Percentiles rank a stretch among this genome's conserved stretches.
Conservation (phyloP, 257 asterid genomes). For the Primulina eburnea region DNA sequence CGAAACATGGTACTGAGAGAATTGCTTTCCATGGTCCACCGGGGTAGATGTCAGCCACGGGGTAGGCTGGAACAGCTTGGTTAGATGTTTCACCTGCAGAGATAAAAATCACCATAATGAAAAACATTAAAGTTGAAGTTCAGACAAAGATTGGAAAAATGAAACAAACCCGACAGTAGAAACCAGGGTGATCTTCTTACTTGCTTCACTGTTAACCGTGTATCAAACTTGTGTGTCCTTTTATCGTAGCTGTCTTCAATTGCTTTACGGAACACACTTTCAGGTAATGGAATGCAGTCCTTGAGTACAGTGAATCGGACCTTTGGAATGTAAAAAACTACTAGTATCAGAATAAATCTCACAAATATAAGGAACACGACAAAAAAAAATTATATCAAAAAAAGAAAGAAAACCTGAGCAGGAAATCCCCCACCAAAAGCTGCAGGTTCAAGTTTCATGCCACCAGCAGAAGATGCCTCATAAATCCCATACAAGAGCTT, state of each 20-base stretch:
- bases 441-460: constrained; percentile 80
- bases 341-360: constrained; percentile 17
- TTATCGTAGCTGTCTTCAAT: constrained; percentile 69
- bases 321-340: constrained; percentile 33
- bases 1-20: constrained; percentile 28
- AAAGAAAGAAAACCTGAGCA: constrained; percentile 63
- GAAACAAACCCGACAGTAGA: not conserved
- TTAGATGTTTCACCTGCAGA: constrained; percentile 55
- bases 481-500: constrained; percentile 81
- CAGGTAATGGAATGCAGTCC: constrained; percentile 83
- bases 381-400: not conserved
- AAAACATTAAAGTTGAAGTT: not conserved
- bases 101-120: constrained; percentile 21
- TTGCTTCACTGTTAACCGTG: constrained; percentile 65
- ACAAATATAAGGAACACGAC: constrained; percentile 17
- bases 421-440: constrained; percentile 91
- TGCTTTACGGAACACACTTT: constrained; percentile 69
- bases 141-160: not conserved
- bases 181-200: constrained; percentile 37
- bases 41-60: constrained; percentile 36
- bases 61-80: constrained; percentile 47
- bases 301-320: constrained; percentile 56
- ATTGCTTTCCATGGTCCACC: constrained; percentile 29
- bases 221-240: constrained; percentile 65
- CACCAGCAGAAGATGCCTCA: constrained; percentile 84